These are phyloP conservation scores for Phytophthora kernoviae DNA, from an alignment of 352 stramenopile species.

Conservation along the genomic window DNA sequence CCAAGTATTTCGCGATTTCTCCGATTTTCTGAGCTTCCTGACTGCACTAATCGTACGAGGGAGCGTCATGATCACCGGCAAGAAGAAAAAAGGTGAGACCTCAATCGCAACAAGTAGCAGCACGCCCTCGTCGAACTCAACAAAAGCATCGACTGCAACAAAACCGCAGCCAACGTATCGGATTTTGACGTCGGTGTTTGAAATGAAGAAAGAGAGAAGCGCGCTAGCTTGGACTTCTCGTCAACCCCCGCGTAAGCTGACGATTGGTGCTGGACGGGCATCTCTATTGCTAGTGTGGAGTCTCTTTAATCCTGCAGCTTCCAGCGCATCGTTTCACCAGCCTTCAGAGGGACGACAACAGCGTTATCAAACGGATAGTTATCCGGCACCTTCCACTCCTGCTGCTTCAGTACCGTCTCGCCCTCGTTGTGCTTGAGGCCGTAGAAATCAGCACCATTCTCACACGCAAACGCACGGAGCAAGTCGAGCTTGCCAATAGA, in stretches of 20 bases:
- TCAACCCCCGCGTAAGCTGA: constrained; percentile 18
- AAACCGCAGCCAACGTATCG: constrained; percentile 40
- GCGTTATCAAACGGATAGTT: constrained; percentile 91
- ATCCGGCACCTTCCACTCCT: constrained; percentile 91
- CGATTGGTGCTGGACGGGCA: constrained; percentile 10
- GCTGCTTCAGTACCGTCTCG: constrained; percentile 88
- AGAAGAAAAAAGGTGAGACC: constrained; percentile 38
- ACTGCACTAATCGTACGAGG: constrained; percentile 82
- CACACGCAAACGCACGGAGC: constrained; percentile 94
- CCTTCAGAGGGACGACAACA: constrained; percentile 92
- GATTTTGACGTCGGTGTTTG: constrained; percentile 67
- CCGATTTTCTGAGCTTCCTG: constrained; percentile 82
- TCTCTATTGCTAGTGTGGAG: neutral
- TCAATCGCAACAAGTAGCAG: constrained; percentile 1
- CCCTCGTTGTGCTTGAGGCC: constrained; percentile 90
- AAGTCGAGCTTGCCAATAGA: constrained; percentile 91
- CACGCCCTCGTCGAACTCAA: constrained; percentile 6
- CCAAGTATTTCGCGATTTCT: constrained; percentile 84
- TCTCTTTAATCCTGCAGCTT: constrained; percentile 46
- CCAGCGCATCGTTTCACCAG: constrained; percentile 93
- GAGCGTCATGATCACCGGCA: constrained; percentile 67
- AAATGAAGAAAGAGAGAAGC: constrained; percentile 66
- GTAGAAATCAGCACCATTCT: constrained; percentile 97
- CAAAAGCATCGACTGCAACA: constrained; percentile 7
- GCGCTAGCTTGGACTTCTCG: constrained; percentile 46